Base-by-base conservation (phyloP, 148 eudicot genomes). In the Rhododendron molle region DNA sequence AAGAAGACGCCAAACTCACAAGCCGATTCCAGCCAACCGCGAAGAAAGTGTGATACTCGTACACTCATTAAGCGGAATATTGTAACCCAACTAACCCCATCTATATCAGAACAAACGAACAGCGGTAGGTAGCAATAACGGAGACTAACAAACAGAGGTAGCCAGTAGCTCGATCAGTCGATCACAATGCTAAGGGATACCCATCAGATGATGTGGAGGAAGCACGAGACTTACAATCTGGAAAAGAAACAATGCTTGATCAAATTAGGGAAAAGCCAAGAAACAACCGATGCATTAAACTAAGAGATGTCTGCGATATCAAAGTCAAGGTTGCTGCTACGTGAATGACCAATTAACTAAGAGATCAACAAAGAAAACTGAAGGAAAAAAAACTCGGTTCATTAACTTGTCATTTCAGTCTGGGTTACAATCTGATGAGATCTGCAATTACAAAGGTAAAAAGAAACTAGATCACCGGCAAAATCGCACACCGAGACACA, bases 1-100 rank as follows among this genome's bases (percentile, higher is more conserved):
- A 76, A 85, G 81, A 84, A 80, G 86, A 80, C 87, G 85, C 94
- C 93, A 86, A 91, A 84, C 90, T 89, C 94, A 83, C 86, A 43
- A 83, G 89, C 90, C 85, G 84, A 73, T 50, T 84, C 87, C 76
- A 83, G 78, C 54, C 44, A 67, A 76, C 56, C 46, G 52, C 12
- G 69, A 71, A 78, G 40, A 62, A 28, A 43, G 30, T 84, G 69
- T 14, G 76, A 84, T 21, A 81, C 80, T 47, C 8, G 69, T 78
- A 81, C 72, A 81, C 89, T 82, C 98, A 96, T 94, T 69, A 93
- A 95, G 84, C 54, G 26, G 50, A 49, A 78, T 74, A 46, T 28
- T 81, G 54, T 81, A 86, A 85, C 82, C 30, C 76, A 83, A 89
- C 76, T 81, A 54, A 76, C 47, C 78, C 82, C 88, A 81, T 79